A percentile compares a stretch with the other conserved stretches of the same genome.
Conservation (phyloP, 2,329 filamentous ascomycete genomes). For the Epichloe sylvatica region DNA sequence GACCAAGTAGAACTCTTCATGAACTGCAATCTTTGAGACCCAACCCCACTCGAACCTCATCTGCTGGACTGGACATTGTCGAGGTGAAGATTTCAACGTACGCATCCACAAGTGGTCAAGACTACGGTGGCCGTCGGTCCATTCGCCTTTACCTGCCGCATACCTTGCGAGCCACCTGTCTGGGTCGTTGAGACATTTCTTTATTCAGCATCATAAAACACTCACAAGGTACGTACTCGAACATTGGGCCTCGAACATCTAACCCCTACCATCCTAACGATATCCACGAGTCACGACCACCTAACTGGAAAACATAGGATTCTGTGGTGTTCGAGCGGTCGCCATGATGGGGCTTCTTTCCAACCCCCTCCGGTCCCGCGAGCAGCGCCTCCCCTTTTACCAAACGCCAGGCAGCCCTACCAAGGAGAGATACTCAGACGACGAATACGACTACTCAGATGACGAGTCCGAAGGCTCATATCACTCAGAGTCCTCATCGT, state of each 20-base stretch:
- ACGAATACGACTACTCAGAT: slow-evolving; percentile 34
- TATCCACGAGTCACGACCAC: not conserved
- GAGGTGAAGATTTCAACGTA: not conserved
- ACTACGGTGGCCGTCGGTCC: not conserved
- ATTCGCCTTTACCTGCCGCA: slow-evolving; percentile 1
- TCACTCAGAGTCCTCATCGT: slow-evolving; percentile 24
- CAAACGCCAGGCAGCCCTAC: slow-evolving; percentile 27
- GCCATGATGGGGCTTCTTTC: slow-evolving; percentile 35
- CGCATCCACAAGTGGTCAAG: not conserved
- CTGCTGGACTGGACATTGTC: not conserved
- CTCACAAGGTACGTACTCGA: not conserved
- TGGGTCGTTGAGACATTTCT: not conserved
- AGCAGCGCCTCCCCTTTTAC: slow-evolving; percentile 35
- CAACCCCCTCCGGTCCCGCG: slow-evolving; percentile 33
- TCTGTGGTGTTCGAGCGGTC: not conserved
- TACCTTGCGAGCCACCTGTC: not conserved
- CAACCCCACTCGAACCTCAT: not conserved
- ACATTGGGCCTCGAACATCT: too few species aligned
- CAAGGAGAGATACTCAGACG: slow-evolving; percentile 39
- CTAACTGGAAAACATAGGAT: not conserved
- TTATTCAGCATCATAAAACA: not conserved
- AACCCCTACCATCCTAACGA: not conserved
- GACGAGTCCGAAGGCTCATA: slow-evolving; percentile 29
- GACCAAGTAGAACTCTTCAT: not conserved
- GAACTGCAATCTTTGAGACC: not conserved